Conservation (phyloP, 345 rosid species). For the Salix koriyanagi region DNA sequence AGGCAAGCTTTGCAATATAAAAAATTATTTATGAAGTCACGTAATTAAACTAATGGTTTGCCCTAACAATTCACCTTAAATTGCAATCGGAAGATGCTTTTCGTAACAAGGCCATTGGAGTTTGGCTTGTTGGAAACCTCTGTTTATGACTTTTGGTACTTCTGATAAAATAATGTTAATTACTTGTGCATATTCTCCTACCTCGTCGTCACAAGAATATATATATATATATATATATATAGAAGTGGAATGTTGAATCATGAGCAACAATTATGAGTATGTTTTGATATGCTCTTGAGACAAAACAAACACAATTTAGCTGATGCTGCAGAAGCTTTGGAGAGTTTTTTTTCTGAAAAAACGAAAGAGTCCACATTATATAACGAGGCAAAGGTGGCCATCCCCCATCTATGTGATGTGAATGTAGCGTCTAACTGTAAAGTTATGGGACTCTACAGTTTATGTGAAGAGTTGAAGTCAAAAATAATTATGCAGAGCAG, state of each 20-base stretch:
- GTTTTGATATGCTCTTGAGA: neutral
- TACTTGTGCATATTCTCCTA: neutral
- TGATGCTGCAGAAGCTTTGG: constrained; percentile 15
- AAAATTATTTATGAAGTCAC: constrained; percentile 10
- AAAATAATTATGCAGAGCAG: too few species aligned
- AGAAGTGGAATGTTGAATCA: constrained; percentile 17
- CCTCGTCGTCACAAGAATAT: neutral
- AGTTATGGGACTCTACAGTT: neutral
- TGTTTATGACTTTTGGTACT: neutral
- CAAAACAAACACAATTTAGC: neutral
- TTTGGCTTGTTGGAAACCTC: constrained; percentile 13
- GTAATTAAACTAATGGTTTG: neutral
- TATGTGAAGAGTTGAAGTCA: neutral
- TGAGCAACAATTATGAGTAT: neutral
- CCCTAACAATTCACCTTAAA: neutral
- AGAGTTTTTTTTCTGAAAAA: constrained; percentile 9
- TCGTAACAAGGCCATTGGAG: neutral
- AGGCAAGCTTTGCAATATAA: neutral
- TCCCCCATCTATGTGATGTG: constrained; percentile 14
- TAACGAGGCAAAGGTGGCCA: neutral
- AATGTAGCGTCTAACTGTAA: neutral
- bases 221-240: too few species aligned
- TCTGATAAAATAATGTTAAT: neutral
- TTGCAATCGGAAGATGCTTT: neutral
- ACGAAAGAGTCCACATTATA: neutral